Conservation (phyloP, 2,329 filamentous ascomycete species). For the Purpureocillium lavendulum region DNA sequence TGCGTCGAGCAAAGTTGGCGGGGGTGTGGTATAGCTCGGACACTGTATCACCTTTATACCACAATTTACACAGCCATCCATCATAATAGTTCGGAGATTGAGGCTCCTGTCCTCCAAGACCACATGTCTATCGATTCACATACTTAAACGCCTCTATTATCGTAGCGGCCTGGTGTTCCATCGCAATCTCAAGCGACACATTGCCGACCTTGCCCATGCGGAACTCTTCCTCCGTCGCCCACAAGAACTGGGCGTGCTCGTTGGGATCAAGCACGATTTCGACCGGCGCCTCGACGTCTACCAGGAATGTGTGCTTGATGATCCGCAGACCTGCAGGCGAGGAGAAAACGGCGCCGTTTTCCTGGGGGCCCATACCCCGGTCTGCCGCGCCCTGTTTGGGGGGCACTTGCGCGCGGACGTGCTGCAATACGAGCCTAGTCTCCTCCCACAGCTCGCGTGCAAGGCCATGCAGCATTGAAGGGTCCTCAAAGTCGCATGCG, state of each 20-base stretch:
- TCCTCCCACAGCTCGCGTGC: conserved; percentile 36
- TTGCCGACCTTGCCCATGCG: conserved; percentile 9
- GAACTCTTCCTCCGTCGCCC: conserved; percentile 21
- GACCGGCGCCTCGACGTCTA: conserved; percentile 10
- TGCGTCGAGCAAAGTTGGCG: too few relatives aligned
- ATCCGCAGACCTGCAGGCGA: not conserved
- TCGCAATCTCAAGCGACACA: conserved; percentile 12
- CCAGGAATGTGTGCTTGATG: conserved; percentile 7
- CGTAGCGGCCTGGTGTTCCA: conserved; percentile 8
- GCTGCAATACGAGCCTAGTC: conserved; percentile 20
- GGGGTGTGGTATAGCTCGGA: too few relatives aligned
- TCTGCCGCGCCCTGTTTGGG: not conserved
- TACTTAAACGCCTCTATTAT: conserved; percentile 16
- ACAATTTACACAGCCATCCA: too few relatives aligned
- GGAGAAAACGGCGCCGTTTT: conserved; percentile 1
- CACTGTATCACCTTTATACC: too few relatives aligned
- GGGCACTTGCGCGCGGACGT: conserved; percentile 10
- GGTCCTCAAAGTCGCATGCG: conserved; percentile 25
- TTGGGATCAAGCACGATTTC: conserved; percentile 17
- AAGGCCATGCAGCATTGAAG: conserved; percentile 24
- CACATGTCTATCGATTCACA: too few relatives aligned
- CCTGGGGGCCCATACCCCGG: not conserved
- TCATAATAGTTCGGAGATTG: too few relatives aligned
- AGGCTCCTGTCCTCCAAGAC: too few relatives aligned
- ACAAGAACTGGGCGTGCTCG: conserved; percentile 22